Evolutionary conservation across 371 early-diverging fungal species (phyloP).

Genomic region (Mucor circinelloides): DNA sequence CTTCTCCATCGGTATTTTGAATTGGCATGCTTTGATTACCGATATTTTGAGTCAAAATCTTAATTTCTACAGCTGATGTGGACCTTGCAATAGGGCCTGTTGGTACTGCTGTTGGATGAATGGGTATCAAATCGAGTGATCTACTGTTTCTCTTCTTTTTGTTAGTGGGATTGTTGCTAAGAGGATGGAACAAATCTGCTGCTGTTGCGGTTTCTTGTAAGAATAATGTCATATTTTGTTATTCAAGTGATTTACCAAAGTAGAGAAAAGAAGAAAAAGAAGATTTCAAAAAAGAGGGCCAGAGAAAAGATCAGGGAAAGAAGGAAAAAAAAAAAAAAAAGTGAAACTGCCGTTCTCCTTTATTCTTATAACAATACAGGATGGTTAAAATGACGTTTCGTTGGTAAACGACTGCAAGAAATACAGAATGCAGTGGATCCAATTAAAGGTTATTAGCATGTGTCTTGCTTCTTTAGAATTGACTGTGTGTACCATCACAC

Average conservation of each 20-base stretch:
- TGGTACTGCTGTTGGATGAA: background rate
- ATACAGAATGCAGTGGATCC: background rate
- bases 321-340: too few relatives aligned
- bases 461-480: background rate
- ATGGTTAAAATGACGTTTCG: conserved; percentile 1
- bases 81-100: conserved; percentile 21
- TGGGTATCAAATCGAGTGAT: conserved; percentile 32
- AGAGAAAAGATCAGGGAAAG: background rate
- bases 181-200: background rate
- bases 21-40: background rate
- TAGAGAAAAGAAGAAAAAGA: background rate
- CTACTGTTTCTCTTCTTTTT: conserved; percentile 35
- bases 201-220: conserved; percentile 21
- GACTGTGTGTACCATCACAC: background rate
- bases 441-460: background rate
- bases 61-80: conserved; percentile 24
- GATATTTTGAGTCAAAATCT: conserved; percentile 4
- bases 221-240: conserved; percentile 26
- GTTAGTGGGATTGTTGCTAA: background rate
- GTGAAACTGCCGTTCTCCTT: background rate
- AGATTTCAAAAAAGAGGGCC: background rate
- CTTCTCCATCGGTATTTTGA: conserved; percentile 8
- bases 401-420: background rate
- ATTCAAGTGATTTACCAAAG: background rate
- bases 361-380: too few relatives aligned